Evolutionary conservation across 805 yeast species (phyloP), one percentile per base, ranked within the genome.

Genomic region (Suhomyces sp.): DNA sequence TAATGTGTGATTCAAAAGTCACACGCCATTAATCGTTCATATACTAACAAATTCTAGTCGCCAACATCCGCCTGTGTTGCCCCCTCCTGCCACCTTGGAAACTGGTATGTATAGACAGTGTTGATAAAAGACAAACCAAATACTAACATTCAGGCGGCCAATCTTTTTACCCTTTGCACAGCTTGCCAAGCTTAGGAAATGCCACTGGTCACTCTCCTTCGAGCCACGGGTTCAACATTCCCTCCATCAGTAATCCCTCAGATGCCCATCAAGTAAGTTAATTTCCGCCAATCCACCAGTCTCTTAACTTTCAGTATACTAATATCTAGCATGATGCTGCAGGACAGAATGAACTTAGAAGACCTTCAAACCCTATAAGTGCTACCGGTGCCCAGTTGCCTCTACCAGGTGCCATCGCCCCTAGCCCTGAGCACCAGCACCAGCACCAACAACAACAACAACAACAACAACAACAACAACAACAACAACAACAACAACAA

Each of bases 1-100:
- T 35, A 10, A 35, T 8, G n/a, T 6, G 20, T n/a, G 40, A 35
- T 15, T n/a, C n/a, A n/a, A n/a, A n/a, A n/a, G n/a, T n/a, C n/a
- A 15, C 17, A 21, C n/a, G 12, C 12, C 3, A 13, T 41, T 10
- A n/a, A n/a, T 17, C 9, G 25, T 9, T 44, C 47, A 27, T 20
- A 13, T 66, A 67, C 72, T 67, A 65, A 64, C 69, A 22, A n/a
- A n/a, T 12, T 48, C 47, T 54, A 80, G 84, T 58, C 84, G 82
- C 61, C 85, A 79, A 64, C 80, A 72, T 46, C 82, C 84, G 6
- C 85, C 85, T 9, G 84, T 81, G 15, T 71, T 82, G 54, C 86
- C 85, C 6, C 85, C 86, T 10, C 85, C 86, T 15, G 80, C 81
- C 15, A 68, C 77, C 40, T 69, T 79, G 55, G 83, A 79, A 59